Evolutionary conservation across 768 basidiomycete species (phyloP).

Genomic region (Lactarius evosmus): DNA sequence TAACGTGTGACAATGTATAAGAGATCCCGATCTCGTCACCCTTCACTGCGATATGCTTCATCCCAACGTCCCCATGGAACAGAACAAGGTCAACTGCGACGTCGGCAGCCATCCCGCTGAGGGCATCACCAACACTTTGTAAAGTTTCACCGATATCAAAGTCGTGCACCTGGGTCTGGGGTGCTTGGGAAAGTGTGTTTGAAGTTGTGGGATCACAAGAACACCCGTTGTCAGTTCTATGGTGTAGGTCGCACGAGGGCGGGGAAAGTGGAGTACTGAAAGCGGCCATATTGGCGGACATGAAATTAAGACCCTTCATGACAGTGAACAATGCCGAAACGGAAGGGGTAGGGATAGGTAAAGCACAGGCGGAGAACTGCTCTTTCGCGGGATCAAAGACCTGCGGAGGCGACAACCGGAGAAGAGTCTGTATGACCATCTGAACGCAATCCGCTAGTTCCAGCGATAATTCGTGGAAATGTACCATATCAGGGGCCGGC

Average conservation of each 20-base stretch:
- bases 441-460: constrained; percentile 92
- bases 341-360: constrained; percentile 84
- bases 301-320: constrained; percentile 92
- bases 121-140: constrained; percentile 83
- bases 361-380: constrained; percentile 84
- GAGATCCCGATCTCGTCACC: constrained; percentile 84
- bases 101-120: constrained; percentile 80
- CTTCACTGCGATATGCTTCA: constrained; percentile 82
- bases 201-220: constrained; percentile 8
- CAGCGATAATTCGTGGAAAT: constrained; percentile 67
- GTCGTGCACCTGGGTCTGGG: constrained; percentile 39
- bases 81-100: constrained; percentile 87
- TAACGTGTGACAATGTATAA: constrained; percentile 80
- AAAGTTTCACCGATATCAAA: constrained; percentile 92
- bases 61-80: constrained; percentile 83
- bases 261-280: constrained; percentile 36
- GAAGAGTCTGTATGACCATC: constrained; percentile 84
- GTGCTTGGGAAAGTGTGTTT: constrained; percentile 15
- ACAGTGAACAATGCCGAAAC: constrained; percentile 85
- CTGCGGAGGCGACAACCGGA: constrained; percentile 88
- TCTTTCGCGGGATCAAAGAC: constrained; percentile 91
- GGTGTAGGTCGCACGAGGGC: constrained; percentile 12
- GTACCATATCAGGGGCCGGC: constrained; percentile 36
- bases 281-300: constrained; percentile 78
- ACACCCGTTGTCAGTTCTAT: constrained; percentile 10